Conservation (phyloP, 345 rosid genomes). For the Cardiospermum halicacabum region DNA sequence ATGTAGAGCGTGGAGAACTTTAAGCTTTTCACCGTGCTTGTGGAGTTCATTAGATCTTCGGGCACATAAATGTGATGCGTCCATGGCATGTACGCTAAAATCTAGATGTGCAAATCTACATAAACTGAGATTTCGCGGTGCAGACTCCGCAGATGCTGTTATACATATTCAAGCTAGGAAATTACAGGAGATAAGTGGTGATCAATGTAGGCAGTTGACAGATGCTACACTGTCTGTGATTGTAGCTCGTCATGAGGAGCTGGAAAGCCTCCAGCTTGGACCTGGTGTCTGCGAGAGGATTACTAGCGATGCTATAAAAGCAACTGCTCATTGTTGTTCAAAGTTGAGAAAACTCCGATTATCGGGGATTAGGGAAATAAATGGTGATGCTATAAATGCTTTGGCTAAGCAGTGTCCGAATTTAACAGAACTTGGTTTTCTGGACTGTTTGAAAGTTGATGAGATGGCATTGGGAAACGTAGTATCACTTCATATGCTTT, state of each 20-base stretch:
- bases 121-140: conserved; percentile 68
- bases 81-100: conserved; percentile 49
- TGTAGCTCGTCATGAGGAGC: conserved; percentile 65
- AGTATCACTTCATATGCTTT: conserved; percentile 49
- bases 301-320: conserved; percentile 71
- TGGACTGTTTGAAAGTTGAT: conserved; percentile 67
- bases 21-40: conserved; percentile 54
- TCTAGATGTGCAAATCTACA: conserved; percentile 56
- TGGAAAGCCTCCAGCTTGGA: conserved; percentile 80
- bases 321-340: conserved; percentile 65
- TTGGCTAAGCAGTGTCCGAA: conserved; percentile 58
- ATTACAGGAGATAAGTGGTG: conserved; percentile 66
- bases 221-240: conserved; percentile 73
- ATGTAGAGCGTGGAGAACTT: conserved; percentile 57
- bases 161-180: conserved; percentile 58
- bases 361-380: conserved; percentile 70
- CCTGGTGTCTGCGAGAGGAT: conserved; percentile 80
- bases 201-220: conserved; percentile 69
- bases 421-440: conserved; percentile 58
- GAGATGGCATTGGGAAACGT: conserved; percentile 61
- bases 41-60: conserved; percentile 78
- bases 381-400: conserved; percentile 67
- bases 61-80: conserved; percentile 55
- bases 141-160: conserved; percentile 74
- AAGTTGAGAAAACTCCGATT: conserved; percentile 65